Percentiles rank a stretch among this genome's conserved stretches.
phyloP scores from a whole-genome alignment of 163 green algal species.

The Volvox carteri region DNA sequence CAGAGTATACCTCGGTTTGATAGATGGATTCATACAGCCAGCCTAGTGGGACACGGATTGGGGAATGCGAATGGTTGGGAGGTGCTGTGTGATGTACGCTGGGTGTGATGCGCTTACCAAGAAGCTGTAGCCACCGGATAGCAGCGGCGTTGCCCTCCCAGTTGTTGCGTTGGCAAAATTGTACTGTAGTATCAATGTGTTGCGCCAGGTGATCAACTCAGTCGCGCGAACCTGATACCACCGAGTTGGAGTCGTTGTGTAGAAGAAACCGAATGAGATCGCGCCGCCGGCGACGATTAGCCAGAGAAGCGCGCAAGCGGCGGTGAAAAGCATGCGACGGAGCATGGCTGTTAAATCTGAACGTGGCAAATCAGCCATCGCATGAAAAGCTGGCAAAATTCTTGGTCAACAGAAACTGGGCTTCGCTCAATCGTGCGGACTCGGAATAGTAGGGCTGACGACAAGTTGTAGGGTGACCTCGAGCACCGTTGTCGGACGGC shows the following conservation, averaged over 20 bases:
- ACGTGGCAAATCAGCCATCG: neutral
- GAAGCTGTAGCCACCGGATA: conserved; percentile 3
- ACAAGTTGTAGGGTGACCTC: neutral
- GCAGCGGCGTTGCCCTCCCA: neutral
- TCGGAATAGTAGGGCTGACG: neutral
- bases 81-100: too few species aligned
- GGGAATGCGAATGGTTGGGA: too few species aligned
- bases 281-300: neutral
- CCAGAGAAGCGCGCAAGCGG: neutral
- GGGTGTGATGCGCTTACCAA: neutral
- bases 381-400: neutral
- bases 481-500: neutral
- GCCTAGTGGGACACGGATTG: too few species aligned
- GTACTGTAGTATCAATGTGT: conserved; percentile 14
- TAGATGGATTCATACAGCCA: too few species aligned
- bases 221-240: neutral
- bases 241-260: neutral
- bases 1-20: neutral
- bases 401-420: neutral
- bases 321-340: neutral
- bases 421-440: too few species aligned
- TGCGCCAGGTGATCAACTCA: conserved; percentile 14
- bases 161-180: conserved; percentile 24
- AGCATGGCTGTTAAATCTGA: neutral
- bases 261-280: conserved; percentile 22